These are phyloP conservation scores for Corinectria fuckeliana DNA, from an alignment of 2,329 filamentous ascomycete genomes.

Conservation along the genomic window DNA sequence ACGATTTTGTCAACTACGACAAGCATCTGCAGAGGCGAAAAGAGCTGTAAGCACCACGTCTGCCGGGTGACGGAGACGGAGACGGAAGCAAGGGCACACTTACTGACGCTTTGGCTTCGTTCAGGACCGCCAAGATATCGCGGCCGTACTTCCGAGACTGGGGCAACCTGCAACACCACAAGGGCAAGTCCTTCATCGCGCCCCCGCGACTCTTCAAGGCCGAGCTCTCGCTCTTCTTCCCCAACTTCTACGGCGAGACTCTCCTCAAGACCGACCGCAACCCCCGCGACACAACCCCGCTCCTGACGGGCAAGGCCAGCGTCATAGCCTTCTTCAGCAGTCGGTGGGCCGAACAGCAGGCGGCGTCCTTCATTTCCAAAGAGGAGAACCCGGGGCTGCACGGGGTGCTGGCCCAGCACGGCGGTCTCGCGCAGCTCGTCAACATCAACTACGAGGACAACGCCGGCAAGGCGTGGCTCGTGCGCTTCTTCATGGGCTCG, in stretches of 20 bases:
- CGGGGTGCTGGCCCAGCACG: conserved; percentile 60
- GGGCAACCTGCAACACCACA: conserved; percentile 80
- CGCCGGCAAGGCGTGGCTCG: conserved; percentile 65
- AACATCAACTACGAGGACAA: conserved; percentile 91
- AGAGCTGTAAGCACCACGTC: conserved; percentile 65
- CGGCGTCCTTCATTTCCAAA: conserved; percentile 71
- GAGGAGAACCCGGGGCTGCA: conserved; percentile 74
- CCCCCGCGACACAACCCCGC: conserved; percentile 73
- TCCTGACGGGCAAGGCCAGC: conserved; percentile 75
- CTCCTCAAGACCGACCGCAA: conserved; percentile 62
- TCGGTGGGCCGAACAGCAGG: conserved; percentile 85
- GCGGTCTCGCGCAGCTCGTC: conserved; percentile 73
- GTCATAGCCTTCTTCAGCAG: conserved; percentile 84
- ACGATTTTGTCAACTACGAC: conserved; percentile 85
- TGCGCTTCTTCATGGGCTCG: conserved; percentile 62
- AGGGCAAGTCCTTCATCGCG: conserved; percentile 91
- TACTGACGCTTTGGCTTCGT: conserved; percentile 11
- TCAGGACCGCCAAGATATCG: conserved; percentile 74
- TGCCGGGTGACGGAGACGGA: too few species aligned
- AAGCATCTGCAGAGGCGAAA: conserved; percentile 80
- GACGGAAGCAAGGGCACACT: not conserved
- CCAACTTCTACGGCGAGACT: conserved; percentile 85
- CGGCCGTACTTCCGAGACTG: conserved; percentile 97
- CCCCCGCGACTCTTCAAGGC: conserved; percentile 84
- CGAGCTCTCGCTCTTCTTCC: conserved; percentile 88